Conservation (phyloP, 768 basidiomycete species). For the Podaxis sp. region DNA sequence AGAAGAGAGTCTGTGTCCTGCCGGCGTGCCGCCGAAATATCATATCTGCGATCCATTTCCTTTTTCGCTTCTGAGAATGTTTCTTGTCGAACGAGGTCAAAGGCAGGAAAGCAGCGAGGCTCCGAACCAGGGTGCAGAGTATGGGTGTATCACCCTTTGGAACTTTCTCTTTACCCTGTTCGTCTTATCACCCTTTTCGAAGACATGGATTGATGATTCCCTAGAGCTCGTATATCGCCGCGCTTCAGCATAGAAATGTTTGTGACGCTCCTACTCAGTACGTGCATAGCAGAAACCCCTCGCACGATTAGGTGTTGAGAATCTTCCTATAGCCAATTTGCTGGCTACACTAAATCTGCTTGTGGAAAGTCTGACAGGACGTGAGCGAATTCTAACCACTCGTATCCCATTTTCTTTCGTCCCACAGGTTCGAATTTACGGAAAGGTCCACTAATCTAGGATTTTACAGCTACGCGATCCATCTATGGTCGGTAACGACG, state of each 20-base stretch:
- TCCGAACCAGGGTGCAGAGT: constrained; percentile 46
- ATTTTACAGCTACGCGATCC: constrained; percentile 51
- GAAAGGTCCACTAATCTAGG: background rate
- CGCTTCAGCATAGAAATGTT: constrained; percentile 51
- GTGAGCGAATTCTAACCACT: constrained; percentile 71
- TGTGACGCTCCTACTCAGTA: constrained; percentile 62
- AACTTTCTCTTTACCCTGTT: constrained; percentile 66
- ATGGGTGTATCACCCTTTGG: constrained; percentile 48
- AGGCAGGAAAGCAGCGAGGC: constrained; percentile 57
- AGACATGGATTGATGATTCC: constrained; percentile 6
- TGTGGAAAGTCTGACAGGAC: constrained; percentile 61
- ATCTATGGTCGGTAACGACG: constrained; percentile 62
- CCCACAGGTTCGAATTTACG: background rate
- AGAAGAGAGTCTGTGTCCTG: constrained; percentile 47
- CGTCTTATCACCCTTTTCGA: constrained; percentile 16
- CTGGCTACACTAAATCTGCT: constrained; percentile 46
- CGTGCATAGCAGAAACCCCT: constrained; percentile 16
- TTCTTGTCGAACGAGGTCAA: constrained; percentile 48
- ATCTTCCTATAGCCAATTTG: constrained; percentile 35
- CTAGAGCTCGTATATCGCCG: constrained; percentile 66
- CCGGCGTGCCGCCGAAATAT: constrained; percentile 54
- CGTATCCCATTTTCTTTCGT: constrained; percentile 73
- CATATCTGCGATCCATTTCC: constrained; percentile 64
- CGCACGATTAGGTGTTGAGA: background rate
- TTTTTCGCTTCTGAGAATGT: constrained; percentile 53